Evolutionary conservation across 352 stramenopile species (phyloP).

Genomic region (Thalassiosira sp.): DNA sequence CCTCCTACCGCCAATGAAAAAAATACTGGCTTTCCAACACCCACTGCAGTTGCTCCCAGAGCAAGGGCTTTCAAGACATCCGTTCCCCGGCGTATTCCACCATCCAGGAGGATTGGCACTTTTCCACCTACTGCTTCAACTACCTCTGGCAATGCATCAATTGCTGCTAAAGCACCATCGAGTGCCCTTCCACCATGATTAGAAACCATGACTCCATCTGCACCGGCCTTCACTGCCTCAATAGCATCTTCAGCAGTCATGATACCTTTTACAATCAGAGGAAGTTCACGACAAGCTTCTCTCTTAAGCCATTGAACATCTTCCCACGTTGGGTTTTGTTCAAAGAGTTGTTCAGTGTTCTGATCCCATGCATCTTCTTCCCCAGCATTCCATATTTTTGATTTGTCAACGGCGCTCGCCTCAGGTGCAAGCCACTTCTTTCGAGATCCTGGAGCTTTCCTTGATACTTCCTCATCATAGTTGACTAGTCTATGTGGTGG

Average conservation of each 20-base stretch:
- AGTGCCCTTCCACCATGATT: conserved; percentile 93
- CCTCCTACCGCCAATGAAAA: conserved; percentile 91
- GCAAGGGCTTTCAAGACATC: conserved; percentile 88
- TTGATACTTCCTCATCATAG: conserved; percentile 59
- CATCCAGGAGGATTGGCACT: conserved; percentile 91
- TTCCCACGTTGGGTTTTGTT: conserved; percentile 71
- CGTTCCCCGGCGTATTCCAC: conserved; percentile 91
- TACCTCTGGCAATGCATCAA: conserved; percentile 91
- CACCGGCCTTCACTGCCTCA: conserved; percentile 89
- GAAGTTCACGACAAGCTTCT: conserved; percentile 69
- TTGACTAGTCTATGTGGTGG: conserved; percentile 70
- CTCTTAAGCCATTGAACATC: conserved; percentile 73
- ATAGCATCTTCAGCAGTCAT: conserved; percentile 91
- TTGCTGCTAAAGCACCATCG: conserved; percentile 88
- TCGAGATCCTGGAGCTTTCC: conserved; percentile 53
- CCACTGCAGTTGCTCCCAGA: conserved; percentile 91
- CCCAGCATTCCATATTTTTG: conserved; percentile 65
- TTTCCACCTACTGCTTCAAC: conserved; percentile 82
- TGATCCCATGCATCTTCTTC: conserved; percentile 78
- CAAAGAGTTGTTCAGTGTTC: conserved; percentile 79
- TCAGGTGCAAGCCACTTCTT: conserved; percentile 42
- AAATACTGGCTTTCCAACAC: conserved; percentile 92
- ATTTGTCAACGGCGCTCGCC: conserved; percentile 29
- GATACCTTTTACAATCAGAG: conserved; percentile 92
- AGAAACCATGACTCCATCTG: conserved; percentile 90